Base-by-base conservation (phyloP, 2,329 filamentous ascomycete genomes). In the Pyrenochaeta sp. region DNA sequence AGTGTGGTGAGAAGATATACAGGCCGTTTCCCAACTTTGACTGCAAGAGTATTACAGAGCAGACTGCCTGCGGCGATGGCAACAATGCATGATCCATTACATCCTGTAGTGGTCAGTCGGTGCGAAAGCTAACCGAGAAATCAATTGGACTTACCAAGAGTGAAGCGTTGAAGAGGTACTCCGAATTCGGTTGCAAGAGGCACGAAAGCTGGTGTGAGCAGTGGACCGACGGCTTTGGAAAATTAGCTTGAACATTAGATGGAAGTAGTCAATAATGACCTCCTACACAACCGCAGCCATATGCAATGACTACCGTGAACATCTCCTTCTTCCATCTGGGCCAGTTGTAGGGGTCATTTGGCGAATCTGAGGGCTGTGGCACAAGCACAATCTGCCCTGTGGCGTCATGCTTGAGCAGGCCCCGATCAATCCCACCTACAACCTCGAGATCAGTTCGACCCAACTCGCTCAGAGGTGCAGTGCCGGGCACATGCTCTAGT, bases 281-380 rank as follows among this genome's bases (percentile, higher is more conserved):
- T 44, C 59, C 57, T 26, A 62, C 59, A 36, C 51, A 55, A 2
- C 55, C 59, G 18, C 59, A 60, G 14, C 55, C 59, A 28, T 55
- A 62, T 8, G 44, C 57, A 24, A 60, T 58, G 4, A 58, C 55
- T 6, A 58, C 24, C 0, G 59, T 60, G 29, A 62, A 62, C 55
- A 57, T 55, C 38, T 60, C 57, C 28, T 62, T 62, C 42, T 60
- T 55, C 57, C 57, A 58, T 54, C 53, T 39, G 20, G 55, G 51
- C 80, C 79, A 82, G 56, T 82, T 82, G 38, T 81, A 68, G 0
- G 79, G 79, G 48, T 82, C 79, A 23, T 75, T 70, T 1, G 74
- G 70, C 30, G 78, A 75, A 27, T 55, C 73, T 35, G 73, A 77
- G 0, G 79, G 79, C 58, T 81, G 78, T 1, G 79, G 80, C 13